These are phyloP conservation scores for Ophiostoma himal-ulmi DNA, from an alignment of 2,329 filamentous ascomycete genomes.

Conservation along the genomic window DNA sequence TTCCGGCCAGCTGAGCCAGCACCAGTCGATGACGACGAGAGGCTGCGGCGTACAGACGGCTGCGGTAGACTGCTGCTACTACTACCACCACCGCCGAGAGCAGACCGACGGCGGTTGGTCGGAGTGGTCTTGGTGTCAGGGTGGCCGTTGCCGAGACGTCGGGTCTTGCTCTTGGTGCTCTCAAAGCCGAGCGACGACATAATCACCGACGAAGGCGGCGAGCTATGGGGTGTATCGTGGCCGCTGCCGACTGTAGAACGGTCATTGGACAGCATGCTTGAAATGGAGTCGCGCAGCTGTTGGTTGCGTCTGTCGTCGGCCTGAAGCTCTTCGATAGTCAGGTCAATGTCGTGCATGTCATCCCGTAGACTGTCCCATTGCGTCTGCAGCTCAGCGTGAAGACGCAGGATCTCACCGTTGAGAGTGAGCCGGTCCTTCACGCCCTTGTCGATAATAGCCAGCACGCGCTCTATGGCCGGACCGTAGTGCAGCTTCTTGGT, in stretches of 20 bases:
- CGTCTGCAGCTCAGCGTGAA: conserved; percentile 80
- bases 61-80: conserved; percentile 40
- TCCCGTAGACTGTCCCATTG: conserved; percentile 72
- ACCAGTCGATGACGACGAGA: conserved; percentile 40
- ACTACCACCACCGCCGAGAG: conserved; percentile 30
- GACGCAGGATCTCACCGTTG: conserved; percentile 85
- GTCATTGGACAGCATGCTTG: conserved; percentile 82
- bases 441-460: conserved; percentile 92
- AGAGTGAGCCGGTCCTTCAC: conserved; percentile 91
- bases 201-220: conserved; percentile 56
- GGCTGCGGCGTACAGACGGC: conserved; percentile 42
- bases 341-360: conserved; percentile 72
- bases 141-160: conserved; percentile 26
- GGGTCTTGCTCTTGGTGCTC: conserved; percentile 36
- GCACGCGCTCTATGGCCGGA: conserved; percentile 82
- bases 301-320: conserved; percentile 54
- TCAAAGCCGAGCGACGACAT: conserved; percentile 50
- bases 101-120: conserved; percentile 40
- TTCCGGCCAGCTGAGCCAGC: conserved; percentile 39
- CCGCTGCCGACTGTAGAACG: conserved; percentile 64
- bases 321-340: conserved; percentile 66
- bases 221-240: conserved; percentile 64
- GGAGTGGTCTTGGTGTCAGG: conserved; percentile 35
- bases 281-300: conserved; percentile 85
- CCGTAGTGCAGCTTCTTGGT: conserved; percentile 93